Evolutionary conservation across 345 rosid genomes (phyloP), one percentile per base, ranked within the genome.

Genomic region (Citrus trifoliata): DNA sequence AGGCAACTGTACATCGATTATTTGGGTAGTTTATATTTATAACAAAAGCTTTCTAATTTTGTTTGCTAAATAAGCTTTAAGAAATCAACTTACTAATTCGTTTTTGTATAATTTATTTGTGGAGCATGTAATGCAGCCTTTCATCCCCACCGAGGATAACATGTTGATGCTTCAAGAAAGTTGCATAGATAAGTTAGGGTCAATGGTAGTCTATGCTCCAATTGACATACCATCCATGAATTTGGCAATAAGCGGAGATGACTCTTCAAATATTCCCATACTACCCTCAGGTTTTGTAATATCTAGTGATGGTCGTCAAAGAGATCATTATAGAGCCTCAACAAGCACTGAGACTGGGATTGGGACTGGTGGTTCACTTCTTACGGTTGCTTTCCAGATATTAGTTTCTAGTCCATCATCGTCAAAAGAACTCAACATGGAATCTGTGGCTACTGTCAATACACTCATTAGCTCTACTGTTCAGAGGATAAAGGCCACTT

Each of bases 251-350:
- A 74, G 69, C 5, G 93, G 92, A 0, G 76, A 79, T 6, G 87
- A 88, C 22, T 30, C 88, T 6, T 69, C 80, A 0, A 3, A 10
- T 1, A 78, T 91, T 32, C 89, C 90, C 13, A 65, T 95, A 42
- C 95, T 93, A 69, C 93, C 98, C 30, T 93, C 96, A 0, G 98
- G 98, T 38, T 88, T 93, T 80, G 80, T 87, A 6, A 88, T 93
- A 79, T 86, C 93, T 2, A 76, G 78, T 25, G 92, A 90, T 42
- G 86, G 90, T 9, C 80, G 83, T 55, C 74, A 79, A 3, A 60
- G 69, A 3, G 28, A 8, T 0, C 61, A 22, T 16, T 35, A n/a
- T 14, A 76, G 70, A 18, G 56, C 83, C 28, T 79, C 79, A 61
- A 73, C 71, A 6, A 56, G 79, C n/a, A 24, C 71, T 18, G 21